Base-by-base conservation (phyloP, 768 basidiomycete genomes). In the Leccinum subgranulosum region DNA sequence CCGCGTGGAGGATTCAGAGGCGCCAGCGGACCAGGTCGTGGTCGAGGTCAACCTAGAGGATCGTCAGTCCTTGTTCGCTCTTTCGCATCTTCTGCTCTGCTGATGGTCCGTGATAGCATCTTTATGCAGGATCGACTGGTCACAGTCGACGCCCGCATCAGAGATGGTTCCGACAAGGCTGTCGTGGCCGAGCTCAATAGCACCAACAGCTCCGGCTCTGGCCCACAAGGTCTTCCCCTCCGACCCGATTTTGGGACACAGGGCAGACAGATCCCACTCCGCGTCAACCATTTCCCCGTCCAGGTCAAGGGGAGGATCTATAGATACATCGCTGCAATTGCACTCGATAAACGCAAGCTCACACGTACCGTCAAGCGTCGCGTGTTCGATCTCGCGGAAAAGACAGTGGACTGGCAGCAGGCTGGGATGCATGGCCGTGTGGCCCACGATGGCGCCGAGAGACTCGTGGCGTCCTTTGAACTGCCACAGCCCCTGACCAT, bases 111-210 rank as follows among this genome's bases (percentile, higher is more conserved):
- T 36, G 27, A 11, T 33, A 52, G 57, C 25, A 62, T 63, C 54
- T 81, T 79, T 65, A 70, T 70, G 49, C 68, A 68, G 34, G 67
- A 63, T 53, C 62, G 60, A 61, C 66, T 70, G 73, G 81, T 60
- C 59, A 75, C 78, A n/a, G 66, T 91, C 48, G 79, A 84, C 58
- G 73, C 78, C 52, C 90, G 90, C 75, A 57, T 69, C 75, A 21
- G 63, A 63, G 74, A 77, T 60, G 65, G 56, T 43, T 76, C 75
- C 2, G 76, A 80, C 64, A 70, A 73, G 58, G 65, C 68, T 23
- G 68, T 76, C 33, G 68, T 82, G 1, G 49, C 31, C 19, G 3
- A 14, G 19, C 49, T 50, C 31, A 31, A 50, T 11, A n/a, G 29
- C 23, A 47, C 23, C 10, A 29, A 21, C 21, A 21, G 28, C 49